Base-by-base conservation (phyloP, 371 early-diverging fungal genomes). In the Lichtheimia ramosa region DNA sequence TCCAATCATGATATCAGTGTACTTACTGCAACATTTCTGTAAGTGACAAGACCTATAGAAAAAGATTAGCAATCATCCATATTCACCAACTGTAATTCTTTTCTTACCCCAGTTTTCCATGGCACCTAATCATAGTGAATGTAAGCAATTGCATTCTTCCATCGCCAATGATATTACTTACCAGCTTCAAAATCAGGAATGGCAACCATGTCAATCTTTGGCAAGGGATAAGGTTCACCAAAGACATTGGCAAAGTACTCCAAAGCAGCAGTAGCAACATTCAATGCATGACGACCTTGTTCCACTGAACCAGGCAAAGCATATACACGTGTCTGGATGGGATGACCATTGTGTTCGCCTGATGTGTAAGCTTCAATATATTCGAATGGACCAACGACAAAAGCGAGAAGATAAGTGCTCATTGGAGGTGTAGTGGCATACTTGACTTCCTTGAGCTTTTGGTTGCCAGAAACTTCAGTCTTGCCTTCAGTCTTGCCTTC, bases 151-250 rank as follows among this genome's bases (percentile, higher is more conserved):
- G n/a, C 3, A 1, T 21, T 15, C 25, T 10, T 24, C n/a, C n/a
- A 2, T 15, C 21, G 34, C 15, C 23, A 54, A 16, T 16, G 4
- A 25, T 18, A 40, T 50, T 23, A 34, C 57, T 59, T 65, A 71
- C 75, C 93, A 41, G 90, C 87, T 56, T 86, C 86, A 69, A 95
- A 96, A 73, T 92, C 92, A 23, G 95, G 95, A 65, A 96, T 89
- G 39, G 94, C 94, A 34, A 96, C 83, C 74, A 93, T 83, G 69
- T 96, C 97, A 61, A 91, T 74, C 81, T 96, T 96, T 54, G 93
- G 88, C 43, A 96, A 73, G 25, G 93, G 94, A 66, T 94, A 96
- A 12, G 89, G 83, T 48, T 88, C 85, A n/a, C 85, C 89, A 74
- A 96, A 94, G 49, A 91, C 88, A 58, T 91, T 82, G 7, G 89